Conservation (phyloP, 2,329 filamentous ascomycete genomes). For the Fusarium bactridioides region DNA sequence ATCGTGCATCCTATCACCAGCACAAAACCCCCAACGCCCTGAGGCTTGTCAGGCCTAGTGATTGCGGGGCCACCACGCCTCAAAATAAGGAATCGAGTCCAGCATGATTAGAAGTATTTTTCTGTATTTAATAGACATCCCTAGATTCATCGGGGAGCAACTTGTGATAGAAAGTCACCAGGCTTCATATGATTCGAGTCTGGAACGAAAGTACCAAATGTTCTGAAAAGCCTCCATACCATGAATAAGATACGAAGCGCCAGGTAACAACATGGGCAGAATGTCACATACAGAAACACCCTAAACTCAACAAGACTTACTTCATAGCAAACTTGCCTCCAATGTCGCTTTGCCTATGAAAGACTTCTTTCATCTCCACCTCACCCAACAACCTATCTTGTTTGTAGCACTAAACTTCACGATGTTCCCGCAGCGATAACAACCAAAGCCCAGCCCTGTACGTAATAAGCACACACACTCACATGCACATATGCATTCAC, state of each 20-base stretch:
- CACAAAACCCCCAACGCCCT: neutral
- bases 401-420: slow-evolving; percentile 12
- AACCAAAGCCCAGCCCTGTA: neutral
- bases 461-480: neutral
- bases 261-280: neutral
- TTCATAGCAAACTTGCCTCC: slow-evolving; percentile 1
- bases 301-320: neutral
- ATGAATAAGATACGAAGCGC: neutral
- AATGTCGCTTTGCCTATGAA: slow-evolving; percentile 2
- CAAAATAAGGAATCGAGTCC: neutral
- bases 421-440: neutral
- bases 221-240: slow-evolving; percentile 2
- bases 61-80: neutral
- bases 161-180: neutral
- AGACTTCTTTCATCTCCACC: slow-evolving; percentile 3
- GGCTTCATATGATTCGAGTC: neutral
- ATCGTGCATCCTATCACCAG: neutral
- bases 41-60: neutral
- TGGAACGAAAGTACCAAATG: neutral
- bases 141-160: neutral
- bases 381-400: neutral
- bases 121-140: neutral
- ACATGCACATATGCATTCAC: slow-evolving; percentile 7
- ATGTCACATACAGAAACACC: neutral
- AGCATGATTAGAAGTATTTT: neutral